Evolutionary conservation across 1,284 basidiomycete genomes (phyloP).

Genomic region (Ganoderma lucidum): DNA sequence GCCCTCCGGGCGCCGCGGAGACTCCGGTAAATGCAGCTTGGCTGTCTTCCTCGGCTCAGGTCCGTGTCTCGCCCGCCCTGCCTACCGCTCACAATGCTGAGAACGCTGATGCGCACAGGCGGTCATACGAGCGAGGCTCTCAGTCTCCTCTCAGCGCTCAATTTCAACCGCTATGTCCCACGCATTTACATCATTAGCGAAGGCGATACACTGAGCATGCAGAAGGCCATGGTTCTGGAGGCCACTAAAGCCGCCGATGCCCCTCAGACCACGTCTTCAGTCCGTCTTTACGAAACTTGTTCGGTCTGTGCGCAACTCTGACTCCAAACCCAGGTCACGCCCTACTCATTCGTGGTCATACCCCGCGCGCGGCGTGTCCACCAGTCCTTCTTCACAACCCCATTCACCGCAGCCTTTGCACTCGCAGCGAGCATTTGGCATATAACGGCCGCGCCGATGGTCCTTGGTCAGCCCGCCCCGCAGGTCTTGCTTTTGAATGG

Average conservation of each 20-base stretch:
- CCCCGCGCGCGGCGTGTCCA: slow-evolving; percentile 89
- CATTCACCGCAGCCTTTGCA: slow-evolving; percentile 69
- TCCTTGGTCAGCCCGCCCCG: slow-evolving; percentile 55
- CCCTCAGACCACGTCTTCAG: slow-evolving; percentile 24
- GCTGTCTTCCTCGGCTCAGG: slow-evolving; percentile 75
- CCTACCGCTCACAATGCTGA: slow-evolving; percentile 10
- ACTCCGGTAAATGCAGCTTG: slow-evolving; percentile 50
- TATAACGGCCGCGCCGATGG: slow-evolving; percentile 59
- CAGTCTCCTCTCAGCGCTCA: slow-evolving; percentile 77
- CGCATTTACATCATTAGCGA: slow-evolving; percentile 87
- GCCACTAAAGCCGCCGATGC: slow-evolving; percentile 40
- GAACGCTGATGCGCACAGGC: slow-evolving; percentile 56
- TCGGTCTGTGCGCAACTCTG: slow-evolving; percentile 16
- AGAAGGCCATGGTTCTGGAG: slow-evolving; percentile 80
- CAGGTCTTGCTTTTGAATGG: slow-evolving; percentile 93
- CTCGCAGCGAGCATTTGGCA: slow-evolving; percentile 64
- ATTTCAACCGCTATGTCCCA: slow-evolving; percentile 79
- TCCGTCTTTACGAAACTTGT: slow-evolving; percentile 27
- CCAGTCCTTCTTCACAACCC: slow-evolving; percentile 76
- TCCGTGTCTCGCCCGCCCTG: slow-evolving; percentile 35
- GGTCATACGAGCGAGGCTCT: slow-evolving; percentile 95
- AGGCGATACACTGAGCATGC: slow-evolving; percentile 82
- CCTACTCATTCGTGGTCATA: slow-evolving; percentile 68
- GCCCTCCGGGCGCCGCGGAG: slow-evolving; percentile 18
- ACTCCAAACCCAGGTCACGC: slow-evolving; percentile 24